Base-by-base conservation (phyloP, 371 early-diverging fungal genomes). In the Phascolomyces articulosus region DNA sequence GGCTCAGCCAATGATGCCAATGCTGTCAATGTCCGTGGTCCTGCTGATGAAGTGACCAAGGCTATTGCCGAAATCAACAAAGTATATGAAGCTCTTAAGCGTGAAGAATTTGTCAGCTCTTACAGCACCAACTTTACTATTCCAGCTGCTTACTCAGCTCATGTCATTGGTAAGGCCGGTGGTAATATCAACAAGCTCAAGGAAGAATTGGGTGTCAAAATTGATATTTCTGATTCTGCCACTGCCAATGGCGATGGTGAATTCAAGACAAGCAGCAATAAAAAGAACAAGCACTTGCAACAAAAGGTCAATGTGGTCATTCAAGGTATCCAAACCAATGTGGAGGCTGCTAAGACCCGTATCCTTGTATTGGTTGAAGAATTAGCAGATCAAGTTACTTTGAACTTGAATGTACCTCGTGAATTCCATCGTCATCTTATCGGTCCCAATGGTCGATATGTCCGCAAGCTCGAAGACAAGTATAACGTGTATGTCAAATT, bases 101-200 rank as follows among this genome's bases (percentile, higher is more conserved):
- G 89, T 59, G 76, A 89, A 51, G 91, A 90, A 71, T 78, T 82
- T 34, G 78, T 89, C 77, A 85, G 85, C 70, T 85, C 91, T 20
- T 93, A 90, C 73, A 75, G 85, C 15, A 85, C 84, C 38, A 85
- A 82, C 26, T 79, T 96, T 55, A 76, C 75, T 21, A 91, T 95
- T 47, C 92, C 95, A 54, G 75, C 84, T 44, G 72, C 80, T 24
- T 85, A 88, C 58, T 84, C 93, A 38, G 87, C 95, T 9, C 91
- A 93, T 51, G 80, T 98, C 38, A 93, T 97, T 70, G 98, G 98
- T 53, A 94, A 93, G 74, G 89, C 89, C 21, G 95, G 95, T 65
- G 84, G 88, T 69, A 86, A 88, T 68, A 85, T 98, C 64, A 91
- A 89, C 73, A 86, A 87, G 62, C 69, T 95, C 58, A 91, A 88